Evolutionary conservation across 2,329 filamentous ascomycete genomes (phyloP), one percentile per base, ranked within the genome.

Genomic region (Phyllosticta citrichinensis): DNA sequence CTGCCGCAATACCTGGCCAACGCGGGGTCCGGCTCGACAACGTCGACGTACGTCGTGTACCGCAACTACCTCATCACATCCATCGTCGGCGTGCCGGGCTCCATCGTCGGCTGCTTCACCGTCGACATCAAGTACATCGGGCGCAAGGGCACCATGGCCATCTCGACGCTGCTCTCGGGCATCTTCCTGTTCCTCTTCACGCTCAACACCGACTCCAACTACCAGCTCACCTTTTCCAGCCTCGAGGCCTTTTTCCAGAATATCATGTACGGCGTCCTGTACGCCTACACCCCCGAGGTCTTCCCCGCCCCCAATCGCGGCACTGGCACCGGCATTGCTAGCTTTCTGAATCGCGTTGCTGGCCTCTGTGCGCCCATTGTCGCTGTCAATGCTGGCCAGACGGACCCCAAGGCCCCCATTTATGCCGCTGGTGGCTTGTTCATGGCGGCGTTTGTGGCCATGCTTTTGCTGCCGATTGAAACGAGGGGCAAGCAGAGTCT

Each of bases 21-120:
- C 61, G 81, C 83, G 25, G 77, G 76, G 11, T 65, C 66, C 17
- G 64, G 68, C 1, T 59, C 63, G 1, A 69, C 68, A n/a, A 64
- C 69, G 17, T 57, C 61, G 53, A 67, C 65, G 3, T 64, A 64
- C 55, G 72, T 75, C 35, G 77, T 84, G 0, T 95, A 94, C 76
- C 86, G 88, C 63, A 90, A 91, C 78, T 93, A 91, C 71, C 86
- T 86, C 71, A 91, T 95, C 71, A 90, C 88, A 17, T 88, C 87
- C 51, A 77, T 90, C 47, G 82, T 86, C 55, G 89, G 90, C 50
- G 84, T 94, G 2, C 90, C 89, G 0, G 90, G 90, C 22, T 88
- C 86, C 55, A 74, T 94, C 20, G 77, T 93, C 10, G 90, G 87
- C 17, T 87, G 86, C 63, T 89, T 83, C 67, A 84, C 87, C 1